Base-by-base conservation (phyloP, 768 basidiomycete genomes). In the Lactarius vividus region DNA sequence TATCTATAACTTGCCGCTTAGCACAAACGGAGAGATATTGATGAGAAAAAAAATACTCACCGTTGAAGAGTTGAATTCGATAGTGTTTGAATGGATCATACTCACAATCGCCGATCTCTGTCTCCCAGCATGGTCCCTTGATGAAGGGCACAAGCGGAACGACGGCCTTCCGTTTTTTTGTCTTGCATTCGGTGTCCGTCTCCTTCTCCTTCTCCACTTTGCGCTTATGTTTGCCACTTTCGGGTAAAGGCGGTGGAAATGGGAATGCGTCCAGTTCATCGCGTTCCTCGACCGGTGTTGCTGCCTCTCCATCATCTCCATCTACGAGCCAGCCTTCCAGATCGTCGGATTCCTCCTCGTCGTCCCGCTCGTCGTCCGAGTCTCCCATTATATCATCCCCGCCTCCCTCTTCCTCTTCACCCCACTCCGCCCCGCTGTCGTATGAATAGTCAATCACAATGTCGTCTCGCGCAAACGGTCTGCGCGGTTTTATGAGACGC, bases 391-490 rank as follows among this genome's bases (percentile, higher is more conserved):
- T 89, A 57, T 92, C 91, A 58, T 88, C 92, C 13, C 86, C 91
- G 28, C 88, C 92, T 3, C 82, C 84, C 15, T 80, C 82, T 26
- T 87, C 86, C 73, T 95, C 94, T 64, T 90, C 91, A 68, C 94
- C 93, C 97, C 97, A 98, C 71, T 98, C 97, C 71, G 88, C 94
- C 16, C 93, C 96, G 59, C 92, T 95, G 77, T 99, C 96, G 73
- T 96, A 93, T 5, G 84, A 84, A 74, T 98, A 99, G 76, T 98
- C 94, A 61, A 92, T 82, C 15, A 84, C 82, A 1, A 88, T 78
- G 13, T 85, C 80, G 72, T 99, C 97, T 69, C 85, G 84, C 2
- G 83, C 86, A 66, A 96, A 89, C 1, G 97, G 96, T 20, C 83
- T 85, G 18, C 97, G 86, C 2, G 95, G 88, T 0, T 94, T 89